These are phyloP conservation scores for Flueggea neowawraea DNA, from an alignment of 441 rosid species.

Conservation along the genomic window DNA sequence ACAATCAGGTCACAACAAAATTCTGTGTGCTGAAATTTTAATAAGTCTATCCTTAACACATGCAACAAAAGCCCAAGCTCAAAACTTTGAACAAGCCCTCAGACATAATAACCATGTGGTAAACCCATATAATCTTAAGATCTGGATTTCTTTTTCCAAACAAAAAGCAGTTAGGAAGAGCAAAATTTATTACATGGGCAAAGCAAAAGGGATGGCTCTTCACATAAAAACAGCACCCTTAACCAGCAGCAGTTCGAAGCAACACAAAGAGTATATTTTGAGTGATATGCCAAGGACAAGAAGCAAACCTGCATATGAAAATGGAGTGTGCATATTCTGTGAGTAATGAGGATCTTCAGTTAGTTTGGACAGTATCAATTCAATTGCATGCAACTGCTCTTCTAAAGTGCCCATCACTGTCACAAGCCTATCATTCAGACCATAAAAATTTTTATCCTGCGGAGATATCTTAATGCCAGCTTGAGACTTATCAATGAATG, in stretches of 20 bases:
- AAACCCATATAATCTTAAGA: too few species aligned
- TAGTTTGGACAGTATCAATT: conserved; percentile 83
- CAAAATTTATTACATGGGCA: neutral
- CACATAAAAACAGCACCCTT: neutral
- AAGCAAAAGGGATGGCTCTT: neutral
- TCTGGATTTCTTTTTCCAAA: neutral
- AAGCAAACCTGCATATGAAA: conserved; percentile 83
- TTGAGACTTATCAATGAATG: conserved; percentile 94
- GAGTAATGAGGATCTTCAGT: conserved; percentile 82
- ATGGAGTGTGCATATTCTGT: conserved; percentile 80
- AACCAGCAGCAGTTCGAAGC: neutral
- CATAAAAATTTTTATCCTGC: conserved; percentile 81
- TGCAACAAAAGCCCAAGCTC: too few species aligned
- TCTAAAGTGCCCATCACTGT: conserved; percentile 83
- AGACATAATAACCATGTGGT: too few species aligned
- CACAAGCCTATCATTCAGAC: conserved; percentile 93
- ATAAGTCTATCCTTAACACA: too few species aligned
- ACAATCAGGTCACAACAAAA: too few species aligned
- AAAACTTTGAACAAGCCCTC: too few species aligned
- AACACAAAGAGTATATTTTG: too few species aligned
- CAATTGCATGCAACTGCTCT: conserved; percentile 90
- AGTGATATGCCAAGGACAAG: conserved; percentile 16
- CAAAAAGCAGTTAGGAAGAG: neutral
- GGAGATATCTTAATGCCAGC: conserved; percentile 97
- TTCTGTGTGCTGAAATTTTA: too few species aligned